Percentiles rank a stretch among this genome's conserved stretches.
Conservation (phyloP, 2,329 filamentous ascomycete genomes). For the Botrytis deweyae region DNA sequence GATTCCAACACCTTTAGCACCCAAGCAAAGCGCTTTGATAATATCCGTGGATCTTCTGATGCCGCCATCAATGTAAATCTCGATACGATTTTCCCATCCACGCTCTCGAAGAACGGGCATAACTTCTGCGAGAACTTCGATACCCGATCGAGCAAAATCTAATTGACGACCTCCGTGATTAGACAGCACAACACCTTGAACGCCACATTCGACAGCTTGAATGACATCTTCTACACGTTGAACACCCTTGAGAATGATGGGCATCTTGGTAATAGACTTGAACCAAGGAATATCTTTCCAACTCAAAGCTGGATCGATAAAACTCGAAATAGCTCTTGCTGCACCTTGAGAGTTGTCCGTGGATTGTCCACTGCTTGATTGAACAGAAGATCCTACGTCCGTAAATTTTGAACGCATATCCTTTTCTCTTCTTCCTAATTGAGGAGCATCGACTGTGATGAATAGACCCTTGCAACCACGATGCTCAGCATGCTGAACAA, state of each 20-base stretch:
- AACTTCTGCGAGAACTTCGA: constrained; percentile 90
- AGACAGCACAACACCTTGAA: constrained; percentile 87
- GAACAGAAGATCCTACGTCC: constrained; percentile 80
- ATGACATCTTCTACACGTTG: constrained; percentile 95
- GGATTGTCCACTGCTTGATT: constrained; percentile 61
- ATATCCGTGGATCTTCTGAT: constrained; percentile 90
- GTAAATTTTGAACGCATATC: constrained; percentile 95
- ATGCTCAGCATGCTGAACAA: constrained; percentile 86
- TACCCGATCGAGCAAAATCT: constrained; percentile 82
- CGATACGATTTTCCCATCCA: constrained; percentile 72
- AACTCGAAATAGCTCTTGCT: constrained; percentile 89
- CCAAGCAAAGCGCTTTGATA: constrained; percentile 89
- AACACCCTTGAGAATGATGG: constrained; percentile 93
- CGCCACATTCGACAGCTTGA: constrained; percentile 75
- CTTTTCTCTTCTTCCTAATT: constrained; percentile 92
- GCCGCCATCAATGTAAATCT: constrained; percentile 89
- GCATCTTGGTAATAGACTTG: constrained; percentile 83
- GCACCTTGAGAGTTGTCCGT: constrained; percentile 91
- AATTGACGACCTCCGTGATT: constrained; percentile 96
- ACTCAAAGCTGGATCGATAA: constrained; percentile 90
- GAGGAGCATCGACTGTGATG: constrained; percentile 96
- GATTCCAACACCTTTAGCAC: constrained; percentile 89
- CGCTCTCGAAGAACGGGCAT: constrained; percentile 79
- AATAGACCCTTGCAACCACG: constrained; percentile 94
- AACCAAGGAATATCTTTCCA: constrained; percentile 98